Evolutionary conservation across 2,329 filamentous ascomycete species (phyloP).

Genomic region (Thielaviopsis populi): DNA sequence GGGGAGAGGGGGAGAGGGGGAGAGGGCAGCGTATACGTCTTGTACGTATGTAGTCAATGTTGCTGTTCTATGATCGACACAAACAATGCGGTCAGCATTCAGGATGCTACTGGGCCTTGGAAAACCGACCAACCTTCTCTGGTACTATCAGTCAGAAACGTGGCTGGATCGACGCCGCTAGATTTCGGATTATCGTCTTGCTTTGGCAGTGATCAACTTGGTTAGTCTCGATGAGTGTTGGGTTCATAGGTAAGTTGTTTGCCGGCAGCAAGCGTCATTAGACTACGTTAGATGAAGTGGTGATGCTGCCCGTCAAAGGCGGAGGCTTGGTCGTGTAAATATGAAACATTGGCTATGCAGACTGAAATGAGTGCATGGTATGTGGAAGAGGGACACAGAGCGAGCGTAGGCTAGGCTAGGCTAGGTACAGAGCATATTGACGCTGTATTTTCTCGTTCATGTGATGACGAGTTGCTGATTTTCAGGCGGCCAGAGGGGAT

Average conservation of each 20-base stretch:
- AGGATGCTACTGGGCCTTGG: not conserved
- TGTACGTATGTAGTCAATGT: too few species aligned
- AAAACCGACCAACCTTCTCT: not conserved
- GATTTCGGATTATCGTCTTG: not conserved
- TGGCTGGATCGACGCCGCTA: not conserved
- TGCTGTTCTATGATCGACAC: not conserved
- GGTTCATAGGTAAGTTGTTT: not conserved
- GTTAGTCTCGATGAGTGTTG: not conserved
- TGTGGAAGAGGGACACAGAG: not conserved
- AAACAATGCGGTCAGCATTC: not conserved
- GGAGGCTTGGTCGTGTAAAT: not conserved
- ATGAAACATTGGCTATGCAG: not conserved
- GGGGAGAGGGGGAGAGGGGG: too few species aligned
- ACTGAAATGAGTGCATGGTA: not conserved
- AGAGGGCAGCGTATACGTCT: too few species aligned
- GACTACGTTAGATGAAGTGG: too few species aligned
- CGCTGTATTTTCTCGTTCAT: not conserved
- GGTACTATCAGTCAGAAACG: not conserved
- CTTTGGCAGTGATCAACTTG: not conserved
- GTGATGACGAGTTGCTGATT: not conserved
- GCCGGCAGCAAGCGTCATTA: too few species aligned
- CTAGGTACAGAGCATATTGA: not conserved
- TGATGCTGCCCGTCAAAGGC: too few species aligned
- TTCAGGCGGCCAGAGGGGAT: not conserved
- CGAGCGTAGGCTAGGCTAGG: not conserved